Evolutionary conservation across 805 yeast species (phyloP).

Genomic region (Hanseniaspora vineae): DNA sequence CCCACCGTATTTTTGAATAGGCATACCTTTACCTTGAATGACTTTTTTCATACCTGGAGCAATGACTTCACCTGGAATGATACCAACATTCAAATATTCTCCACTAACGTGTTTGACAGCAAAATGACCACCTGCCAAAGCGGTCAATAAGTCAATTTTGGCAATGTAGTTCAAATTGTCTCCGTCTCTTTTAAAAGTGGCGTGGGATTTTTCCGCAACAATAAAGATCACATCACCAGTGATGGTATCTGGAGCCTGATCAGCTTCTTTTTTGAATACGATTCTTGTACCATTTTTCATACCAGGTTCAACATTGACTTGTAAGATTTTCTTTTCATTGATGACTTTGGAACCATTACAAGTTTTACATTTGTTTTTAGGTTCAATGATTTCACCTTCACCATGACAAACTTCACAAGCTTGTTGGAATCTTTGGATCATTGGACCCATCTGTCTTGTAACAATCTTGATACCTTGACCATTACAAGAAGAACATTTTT

Average conservation of each 20-base stretch:
- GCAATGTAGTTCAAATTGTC: slow-evolving; percentile 77
- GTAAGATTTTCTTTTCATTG: slow-evolving; percentile 81
- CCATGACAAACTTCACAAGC: slow-evolving; percentile 89
- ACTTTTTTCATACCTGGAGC: slow-evolving; percentile 74
- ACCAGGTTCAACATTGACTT: slow-evolving; percentile 93
- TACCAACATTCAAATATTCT: slow-evolving; percentile 71
- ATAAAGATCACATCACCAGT: slow-evolving; percentile 96
- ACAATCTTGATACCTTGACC: slow-evolving; percentile 88
- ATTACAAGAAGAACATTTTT: slow-evolving; percentile 73
- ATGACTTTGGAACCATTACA: slow-evolving; percentile 85
- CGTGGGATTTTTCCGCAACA: slow-evolving; percentile 82
- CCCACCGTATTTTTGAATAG: slow-evolving; percentile 74
- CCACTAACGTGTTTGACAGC: slow-evolving; percentile 84
- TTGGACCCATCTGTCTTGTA: slow-evolving; percentile 98
- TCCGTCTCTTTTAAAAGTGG: slow-evolving; percentile 71
- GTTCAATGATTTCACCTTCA: slow-evolving; percentile 75
- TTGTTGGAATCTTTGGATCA: slow-evolving; percentile 96
- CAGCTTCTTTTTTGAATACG: slow-evolving; percentile 91
- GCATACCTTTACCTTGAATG: slow-evolving; percentile 94
- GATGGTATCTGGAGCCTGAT: slow-evolving; percentile 85
- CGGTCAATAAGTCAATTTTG: slow-evolving; percentile 83
- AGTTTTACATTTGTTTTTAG: slow-evolving; percentile 74
- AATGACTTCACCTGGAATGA: slow-evolving; percentile 87
- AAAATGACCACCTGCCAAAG: slow-evolving; percentile 92
- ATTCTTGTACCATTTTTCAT: slow-evolving; percentile 90